Evolutionary conservation across 2,329 filamentous ascomycete species (phyloP), one percentile per base, ranked within the genome.

Genomic region (Diaporthe vexans): DNA sequence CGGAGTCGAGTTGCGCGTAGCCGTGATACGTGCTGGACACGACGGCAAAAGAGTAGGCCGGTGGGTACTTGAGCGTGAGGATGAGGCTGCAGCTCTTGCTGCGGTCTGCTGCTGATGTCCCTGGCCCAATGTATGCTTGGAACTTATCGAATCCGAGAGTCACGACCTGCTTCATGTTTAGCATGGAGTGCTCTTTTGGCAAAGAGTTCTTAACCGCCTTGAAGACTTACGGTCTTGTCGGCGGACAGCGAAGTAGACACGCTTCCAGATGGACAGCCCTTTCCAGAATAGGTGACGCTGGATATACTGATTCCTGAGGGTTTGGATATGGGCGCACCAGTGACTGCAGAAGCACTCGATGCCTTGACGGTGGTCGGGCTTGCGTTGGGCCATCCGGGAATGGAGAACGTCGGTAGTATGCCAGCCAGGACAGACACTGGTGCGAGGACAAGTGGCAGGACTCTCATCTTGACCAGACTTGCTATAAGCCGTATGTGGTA

Each of bases 1-100:
- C 71, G 17, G 15, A 9, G 11, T 76, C 75, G 48, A 76, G 75
- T 58, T 76, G 73, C 29, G 75, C 73, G 29, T 72, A 76, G 33
- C 75, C 75, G 58, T 76, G 75, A 52, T 76, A 76, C 15, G 74
- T 74, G 26, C 63, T 71, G 59, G 75, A 73, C 11, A 75, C 35
- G 21, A 75, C 69, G 8, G 74, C 72, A 24, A 74, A 76, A 2
- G 74, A 70, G 52, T 76, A 76, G 0, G 72, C 74, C 21, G 68
- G 40, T 19, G 76, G 76, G 48, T 76, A 76, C 33, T 71, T 56
- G 43, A 77, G 63, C 29, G 73, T 74, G 21, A 77, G 43, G n/a
- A 56, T 61, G 65, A 77, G 72, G 4, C 73, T 67, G 70, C 74
- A 76, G 35, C 59, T 71, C 69, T 75, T 76, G 35, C 81, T 83